These are phyloP conservation scores for carrot (Daucus carota) DNA, from an alignment of 129 eudicot genomes.

Conservation along the genomic window DNA sequence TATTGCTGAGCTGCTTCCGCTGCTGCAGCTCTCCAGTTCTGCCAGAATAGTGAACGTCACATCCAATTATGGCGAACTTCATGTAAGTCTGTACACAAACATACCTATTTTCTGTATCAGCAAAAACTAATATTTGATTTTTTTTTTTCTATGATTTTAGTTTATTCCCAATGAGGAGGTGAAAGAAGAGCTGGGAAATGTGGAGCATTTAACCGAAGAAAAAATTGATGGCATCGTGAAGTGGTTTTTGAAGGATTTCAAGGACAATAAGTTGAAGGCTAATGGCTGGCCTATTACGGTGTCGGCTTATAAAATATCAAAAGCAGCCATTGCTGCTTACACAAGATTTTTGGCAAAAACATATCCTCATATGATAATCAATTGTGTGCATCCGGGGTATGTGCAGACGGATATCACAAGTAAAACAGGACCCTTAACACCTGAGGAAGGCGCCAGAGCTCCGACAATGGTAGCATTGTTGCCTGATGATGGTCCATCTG, in stretches of 20 bases:
- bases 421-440: constrained; percentile 16
- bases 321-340: constrained; percentile 16
- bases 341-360: constrained; percentile 15
- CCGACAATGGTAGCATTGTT: constrained; percentile 5
- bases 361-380: not conserved
- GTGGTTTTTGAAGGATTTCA: constrained; percentile 14
- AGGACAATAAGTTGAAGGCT: constrained; percentile 13
- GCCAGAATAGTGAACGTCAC: constrained; percentile 19
- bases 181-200: not conserved
- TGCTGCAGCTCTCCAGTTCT: constrained; percentile 19
- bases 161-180: constrained; percentile 11
- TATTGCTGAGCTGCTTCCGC: constrained; percentile 14
- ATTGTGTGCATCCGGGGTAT: constrained; percentile 25
- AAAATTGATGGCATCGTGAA: constrained; percentile 11
- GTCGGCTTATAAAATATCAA: constrained; percentile 16
- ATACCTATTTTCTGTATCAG: not conserved
- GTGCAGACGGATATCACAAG: constrained; percentile 25
- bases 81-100: not conserved
- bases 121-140: not conserved
- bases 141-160: not conserved
- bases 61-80: not conserved
- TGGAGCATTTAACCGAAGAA: constrained; percentile 14
- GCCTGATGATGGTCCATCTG: not conserved
- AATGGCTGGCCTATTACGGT: constrained; percentile 18
- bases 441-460: constrained; percentile 34